Percentiles rank a stretch among this genome's conserved stretches.
Conservation (phyloP, 2,329 filamentous ascomycete genomes). For the Fusarium heterosporum region DNA sequence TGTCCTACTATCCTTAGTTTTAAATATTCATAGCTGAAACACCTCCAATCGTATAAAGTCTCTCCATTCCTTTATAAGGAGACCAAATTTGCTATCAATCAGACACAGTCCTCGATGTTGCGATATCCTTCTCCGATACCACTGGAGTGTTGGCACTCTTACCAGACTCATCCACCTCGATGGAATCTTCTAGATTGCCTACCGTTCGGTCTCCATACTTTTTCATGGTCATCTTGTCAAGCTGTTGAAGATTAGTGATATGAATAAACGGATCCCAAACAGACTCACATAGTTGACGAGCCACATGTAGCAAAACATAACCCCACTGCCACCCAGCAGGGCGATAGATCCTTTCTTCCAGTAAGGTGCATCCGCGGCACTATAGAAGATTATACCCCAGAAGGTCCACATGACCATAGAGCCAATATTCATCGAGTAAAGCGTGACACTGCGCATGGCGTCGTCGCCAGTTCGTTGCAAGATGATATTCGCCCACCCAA, state of each 20-base stretch:
- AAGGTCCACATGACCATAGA: conserved; percentile 57
- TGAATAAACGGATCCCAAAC: accelerated
- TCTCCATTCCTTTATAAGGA: too few relatives aligned
- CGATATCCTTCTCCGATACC: not conserved
- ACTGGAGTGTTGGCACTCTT: not conserved
- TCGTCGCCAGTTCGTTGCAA: conserved; percentile 51
- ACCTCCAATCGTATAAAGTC: too few relatives aligned
- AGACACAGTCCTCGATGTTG: not conserved
- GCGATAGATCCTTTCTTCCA: conserved; percentile 50
- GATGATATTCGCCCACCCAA: conserved; percentile 46
- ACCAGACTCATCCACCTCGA: not conserved
- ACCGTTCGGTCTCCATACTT: conserved; percentile 7
- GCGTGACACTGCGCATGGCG: conserved; percentile 53
- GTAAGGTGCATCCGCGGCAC: conserved; percentile 57
- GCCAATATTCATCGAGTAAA: conserved; percentile 56
- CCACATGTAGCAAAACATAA: conserved; percentile 40
- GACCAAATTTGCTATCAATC: not conserved
- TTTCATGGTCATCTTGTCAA: conserved; percentile 13
- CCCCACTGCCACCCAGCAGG: conserved; percentile 30
- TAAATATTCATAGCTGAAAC: not conserved
- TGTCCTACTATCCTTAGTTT: not conserved
- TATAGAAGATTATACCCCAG: conserved; percentile 58
- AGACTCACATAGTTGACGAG: conserved; percentile 24
- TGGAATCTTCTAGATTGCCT: not conserved
- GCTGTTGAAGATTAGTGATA: not conserved